Percentiles rank a stretch among this genome's conserved stretches.
phyloP scores from a whole-genome alignment of 306 rosid species.

The Benincasa hispida region DNA sequence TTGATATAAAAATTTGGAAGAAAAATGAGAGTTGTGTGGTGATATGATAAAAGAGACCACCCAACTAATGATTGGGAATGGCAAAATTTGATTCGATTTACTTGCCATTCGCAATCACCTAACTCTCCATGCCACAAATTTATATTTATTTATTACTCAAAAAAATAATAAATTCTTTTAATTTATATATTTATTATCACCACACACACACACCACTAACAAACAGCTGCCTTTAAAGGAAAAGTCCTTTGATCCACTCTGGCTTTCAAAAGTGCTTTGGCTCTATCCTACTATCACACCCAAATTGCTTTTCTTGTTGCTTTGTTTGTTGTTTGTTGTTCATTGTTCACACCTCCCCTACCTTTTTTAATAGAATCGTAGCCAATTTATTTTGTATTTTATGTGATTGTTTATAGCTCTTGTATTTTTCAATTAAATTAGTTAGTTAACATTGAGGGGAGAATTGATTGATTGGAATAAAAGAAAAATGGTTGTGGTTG shows the following conservation, averaged over 20 bases:
- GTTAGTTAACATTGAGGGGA: too few species aligned
- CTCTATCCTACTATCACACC: not conserved
- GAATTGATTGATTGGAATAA: too few species aligned
- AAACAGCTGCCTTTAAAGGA: not conserved
- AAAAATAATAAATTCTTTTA: not conserved
- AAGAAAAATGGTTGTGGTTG: too few species aligned
- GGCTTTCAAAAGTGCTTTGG: not conserved
- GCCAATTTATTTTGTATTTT: too few species aligned
- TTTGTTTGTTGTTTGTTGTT: not conserved
- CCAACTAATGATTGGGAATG: constrained; percentile 60
- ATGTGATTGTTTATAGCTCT: too few species aligned
- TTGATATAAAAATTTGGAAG: too few species aligned
- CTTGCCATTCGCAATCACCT: not conserved
- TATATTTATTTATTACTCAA: not conserved
- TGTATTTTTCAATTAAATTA: too few species aligned
- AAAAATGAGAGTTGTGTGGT: not conserved
- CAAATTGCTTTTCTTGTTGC: not conserved
- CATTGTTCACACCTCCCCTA: not conserved
- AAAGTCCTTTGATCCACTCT: not conserved
- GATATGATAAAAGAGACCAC: constrained; percentile 21
- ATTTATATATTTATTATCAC: not conserved
- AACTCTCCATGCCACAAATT: not conserved
- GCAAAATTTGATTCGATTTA: constrained; percentile 12
- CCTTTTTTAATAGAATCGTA: too few species aligned
- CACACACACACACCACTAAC: not conserved